phyloP scores from a whole-genome alignment of 2,329 filamentous ascomycete genomes.

The Neonectria ditissima region DNA sequence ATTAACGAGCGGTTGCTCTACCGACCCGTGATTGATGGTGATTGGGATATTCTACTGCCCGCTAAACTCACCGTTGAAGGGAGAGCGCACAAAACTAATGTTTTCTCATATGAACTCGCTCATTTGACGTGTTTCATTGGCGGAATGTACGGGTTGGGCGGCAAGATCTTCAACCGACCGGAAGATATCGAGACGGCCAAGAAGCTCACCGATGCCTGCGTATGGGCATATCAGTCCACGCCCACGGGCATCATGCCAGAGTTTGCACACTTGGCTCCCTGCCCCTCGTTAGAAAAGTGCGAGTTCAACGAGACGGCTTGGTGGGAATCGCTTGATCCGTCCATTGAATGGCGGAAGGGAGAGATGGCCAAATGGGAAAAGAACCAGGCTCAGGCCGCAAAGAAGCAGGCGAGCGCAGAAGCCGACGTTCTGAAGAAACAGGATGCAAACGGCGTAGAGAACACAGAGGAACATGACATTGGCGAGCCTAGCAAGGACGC shows the following conservation, averaged over 20 bases:
- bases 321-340: conserved; percentile 62
- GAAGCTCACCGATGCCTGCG: conserved; percentile 75
- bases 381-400: conserved; percentile 49
- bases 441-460: conserved; percentile 3
- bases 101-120: conserved; percentile 69
- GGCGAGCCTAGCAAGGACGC: background rate
- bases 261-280: conserved; percentile 57
- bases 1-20: conserved; percentile 81
- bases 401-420: conserved; percentile 9
- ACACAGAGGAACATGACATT: background rate
- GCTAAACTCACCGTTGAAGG: conserved; percentile 68
- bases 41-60: conserved; percentile 79
- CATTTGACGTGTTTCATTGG: conserved; percentile 77
- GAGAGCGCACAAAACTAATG: conserved; percentile 49
- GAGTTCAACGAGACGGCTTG: conserved; percentile 64
- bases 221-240: conserved; percentile 75
- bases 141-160: conserved; percentile 76
- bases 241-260: conserved; percentile 76
- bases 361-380: conserved; percentile 60
- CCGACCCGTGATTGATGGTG: conserved; percentile 77
- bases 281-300: conserved; percentile 60
- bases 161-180: conserved; percentile 69
- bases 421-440: background rate
- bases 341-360: conserved; percentile 55
- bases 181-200: conserved; percentile 72